phyloP scores from a whole-genome alignment of 441 rosid genomes.

The Erodium texanum region DNA sequence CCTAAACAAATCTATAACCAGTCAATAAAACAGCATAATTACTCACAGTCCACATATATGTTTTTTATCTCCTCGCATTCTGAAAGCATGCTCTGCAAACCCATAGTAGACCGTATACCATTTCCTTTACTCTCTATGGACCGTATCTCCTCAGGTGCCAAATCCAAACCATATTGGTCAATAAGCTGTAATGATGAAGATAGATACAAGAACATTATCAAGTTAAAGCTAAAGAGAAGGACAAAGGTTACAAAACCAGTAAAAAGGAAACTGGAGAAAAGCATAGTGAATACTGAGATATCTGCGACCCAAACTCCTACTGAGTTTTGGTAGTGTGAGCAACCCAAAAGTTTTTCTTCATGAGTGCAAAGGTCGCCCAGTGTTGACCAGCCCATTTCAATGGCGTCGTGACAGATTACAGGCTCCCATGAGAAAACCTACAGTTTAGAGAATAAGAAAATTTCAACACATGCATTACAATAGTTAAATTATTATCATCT shows the following conservation, averaged over 20 bases:
- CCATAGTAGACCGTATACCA: conserved; percentile 30
- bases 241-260: background rate
- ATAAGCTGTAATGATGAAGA: conserved; percentile 37
- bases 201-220: background rate
- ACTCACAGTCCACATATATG: conserved; percentile 93
- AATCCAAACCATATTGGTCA: conserved; percentile 55
- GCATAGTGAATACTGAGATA: conserved; percentile 38
- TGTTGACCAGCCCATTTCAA: conserved; percentile 85
- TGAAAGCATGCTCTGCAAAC: conserved; percentile 40
- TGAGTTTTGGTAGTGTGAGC: conserved; percentile 65
- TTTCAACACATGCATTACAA: conserved; percentile 2
- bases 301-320: conserved; percentile 88
- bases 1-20: background rate
- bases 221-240: background rate
- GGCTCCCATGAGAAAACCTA: conserved; percentile 99
- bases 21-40: conserved; percentile 7
- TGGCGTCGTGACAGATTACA: conserved; percentile 62
- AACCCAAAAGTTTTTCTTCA: conserved; percentile 75
- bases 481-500: conserved; percentile 10
- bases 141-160: conserved; percentile 31
- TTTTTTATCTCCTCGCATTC: conserved; percentile 83
- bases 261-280: background rate
- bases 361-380: conserved; percentile 83
- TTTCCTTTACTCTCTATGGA: conserved; percentile 36
- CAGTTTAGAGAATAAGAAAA: conserved; percentile 18